These are phyloP conservation scores for Zygoascus bituminiphila DNA, from an alignment of 805 yeast species.

Conservation along the genomic window DNA sequence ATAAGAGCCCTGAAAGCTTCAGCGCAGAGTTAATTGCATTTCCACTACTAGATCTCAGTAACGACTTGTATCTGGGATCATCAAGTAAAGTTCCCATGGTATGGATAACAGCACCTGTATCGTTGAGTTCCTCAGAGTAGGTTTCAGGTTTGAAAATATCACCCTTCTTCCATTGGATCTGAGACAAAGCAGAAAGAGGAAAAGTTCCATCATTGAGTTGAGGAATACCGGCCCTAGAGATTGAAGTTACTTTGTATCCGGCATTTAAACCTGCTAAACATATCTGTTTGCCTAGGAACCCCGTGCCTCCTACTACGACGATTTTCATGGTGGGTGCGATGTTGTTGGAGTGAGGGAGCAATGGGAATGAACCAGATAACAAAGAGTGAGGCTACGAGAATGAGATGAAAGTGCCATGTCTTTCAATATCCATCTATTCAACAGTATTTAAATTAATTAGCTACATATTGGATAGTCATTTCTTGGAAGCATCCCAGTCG, in stretches of 20 bases:
- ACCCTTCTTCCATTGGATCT: conserved; percentile 60
- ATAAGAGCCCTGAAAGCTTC: neutral
- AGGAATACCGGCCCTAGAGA: conserved; percentile 34
- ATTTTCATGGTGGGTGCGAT: conserved; percentile 18
- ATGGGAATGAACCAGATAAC: neutral
- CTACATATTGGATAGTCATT: neutral
- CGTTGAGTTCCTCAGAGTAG: conserved; percentile 40
- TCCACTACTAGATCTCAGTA: conserved; percentile 18
- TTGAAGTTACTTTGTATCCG: conserved; percentile 60
- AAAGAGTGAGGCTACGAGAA: neutral
- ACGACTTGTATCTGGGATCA: conserved; percentile 54
- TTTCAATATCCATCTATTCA: no score
- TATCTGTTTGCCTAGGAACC: conserved; percentile 65
- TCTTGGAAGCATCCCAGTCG: conserved; percentile 20
- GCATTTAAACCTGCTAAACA: conserved; percentile 57
- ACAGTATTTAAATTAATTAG: no score
- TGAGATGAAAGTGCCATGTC: no score
- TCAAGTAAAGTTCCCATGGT: conserved; percentile 72
- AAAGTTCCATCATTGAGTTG: conserved; percentile 12
- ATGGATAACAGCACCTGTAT: conserved; percentile 66
- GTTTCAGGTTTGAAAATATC: conserved; percentile 59
- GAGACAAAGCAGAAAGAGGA: conserved; percentile 34
- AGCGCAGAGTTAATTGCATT: neutral
- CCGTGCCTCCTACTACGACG: conserved; percentile 82
- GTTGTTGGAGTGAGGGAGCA: neutral